Percentiles rank a stretch among this genome's conserved stretches.
These are phyloP conservation scores for Candida khao-thaluensis DNA, from an alignment of 805 yeast genomes.

Conservation along the genomic window DNA sequence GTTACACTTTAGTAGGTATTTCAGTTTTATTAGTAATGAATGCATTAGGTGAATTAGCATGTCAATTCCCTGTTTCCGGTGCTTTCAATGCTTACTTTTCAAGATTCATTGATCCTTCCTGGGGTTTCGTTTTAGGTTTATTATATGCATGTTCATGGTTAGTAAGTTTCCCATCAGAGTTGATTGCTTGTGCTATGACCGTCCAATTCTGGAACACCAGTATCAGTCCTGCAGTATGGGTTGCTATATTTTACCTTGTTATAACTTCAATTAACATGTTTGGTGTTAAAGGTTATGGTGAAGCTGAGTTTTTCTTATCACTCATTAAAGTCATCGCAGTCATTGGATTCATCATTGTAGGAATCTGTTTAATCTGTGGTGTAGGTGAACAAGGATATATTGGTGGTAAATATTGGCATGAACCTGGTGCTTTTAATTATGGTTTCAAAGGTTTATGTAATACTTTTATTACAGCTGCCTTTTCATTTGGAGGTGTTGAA, in stretches of 20 bases:
- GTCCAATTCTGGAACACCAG: conserved; percentile 32
- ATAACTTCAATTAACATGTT: conserved; percentile 30
- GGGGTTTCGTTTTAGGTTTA: conserved; percentile 38
- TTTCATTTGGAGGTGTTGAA: conserved; percentile 36
- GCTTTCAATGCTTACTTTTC: conserved; percentile 37
- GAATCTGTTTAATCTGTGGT: conserved; percentile 34
- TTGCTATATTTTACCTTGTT: conserved; percentile 30
- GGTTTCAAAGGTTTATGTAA: conserved; percentile 41
- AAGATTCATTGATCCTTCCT: conserved; percentile 35
- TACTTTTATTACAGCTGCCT: conserved; percentile 33
- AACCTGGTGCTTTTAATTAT: conserved; percentile 35
- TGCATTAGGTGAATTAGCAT: conserved; percentile 64
- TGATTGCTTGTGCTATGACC: conserved; percentile 38
- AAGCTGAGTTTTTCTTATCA: conserved; percentile 33
- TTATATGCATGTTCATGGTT: conserved; percentile 37
- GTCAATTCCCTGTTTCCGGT: conserved; percentile 41
- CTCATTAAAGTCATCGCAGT: conserved; percentile 35
- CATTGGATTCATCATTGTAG: conserved; percentile 34
- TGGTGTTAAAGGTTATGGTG: conserved; percentile 39
- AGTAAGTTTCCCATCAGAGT: conserved; percentile 34
- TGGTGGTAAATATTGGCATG: conserved; percentile 33
- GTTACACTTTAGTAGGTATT: conserved; percentile 55
- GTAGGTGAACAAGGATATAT: conserved; percentile 35
- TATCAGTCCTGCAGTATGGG: conserved; percentile 38
- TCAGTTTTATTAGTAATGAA: conserved; percentile 57